Base-by-base conservation (phyloP, 108 stramenopile genomes). In the Bacterosira constricta region DNA sequence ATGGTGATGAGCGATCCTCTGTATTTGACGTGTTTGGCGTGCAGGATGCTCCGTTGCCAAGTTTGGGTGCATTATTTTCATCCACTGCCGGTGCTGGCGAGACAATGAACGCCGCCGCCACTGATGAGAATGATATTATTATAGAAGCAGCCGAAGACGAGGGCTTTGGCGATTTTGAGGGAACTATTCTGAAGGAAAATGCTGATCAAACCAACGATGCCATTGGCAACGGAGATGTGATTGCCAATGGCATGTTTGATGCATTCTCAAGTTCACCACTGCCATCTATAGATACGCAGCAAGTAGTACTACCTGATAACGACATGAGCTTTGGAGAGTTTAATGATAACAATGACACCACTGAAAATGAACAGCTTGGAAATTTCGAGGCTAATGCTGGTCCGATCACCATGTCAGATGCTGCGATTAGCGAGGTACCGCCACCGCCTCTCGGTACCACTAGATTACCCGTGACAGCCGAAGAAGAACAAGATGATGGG, bases 131-230 rank as follows among this genome's bases (percentile, higher is more conserved):
- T 13, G 61, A 69, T 18, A 3, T 13, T 26, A 11, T 72, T 12
- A n/a, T 15, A 13, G 37, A 53, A 27, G 35, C 31, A n/a, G n/a
- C n/a, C 63, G 77, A 55, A 2, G 51, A 54, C 2, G 75, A 81
- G 41, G 75, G 62, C 53, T 72, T 77, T 36, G 79, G 79, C 12
- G 82, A 81, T 38, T 81, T 85, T 56, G 80, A 75, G 54, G 50
- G 27, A 6, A 32, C 51, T 10, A 36, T 7, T 7, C 2, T 20
- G 15, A 58, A 7, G 12, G 20, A 35, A 18, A 37, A 58, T 18
- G 27, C 23, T 11, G 23, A 6, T 10, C 27, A 11, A 4, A 51
- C 50, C 1, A 45, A 4, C 6, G 47, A 49, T 49, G 47, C 7
- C n/a, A 20, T 49, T 49, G 18, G 20, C 47, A n/a, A 6, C 9